Evolutionary conservation across 345 rosid species (phyloP).

Genomic region (Eucalyptus curtisii): DNA sequence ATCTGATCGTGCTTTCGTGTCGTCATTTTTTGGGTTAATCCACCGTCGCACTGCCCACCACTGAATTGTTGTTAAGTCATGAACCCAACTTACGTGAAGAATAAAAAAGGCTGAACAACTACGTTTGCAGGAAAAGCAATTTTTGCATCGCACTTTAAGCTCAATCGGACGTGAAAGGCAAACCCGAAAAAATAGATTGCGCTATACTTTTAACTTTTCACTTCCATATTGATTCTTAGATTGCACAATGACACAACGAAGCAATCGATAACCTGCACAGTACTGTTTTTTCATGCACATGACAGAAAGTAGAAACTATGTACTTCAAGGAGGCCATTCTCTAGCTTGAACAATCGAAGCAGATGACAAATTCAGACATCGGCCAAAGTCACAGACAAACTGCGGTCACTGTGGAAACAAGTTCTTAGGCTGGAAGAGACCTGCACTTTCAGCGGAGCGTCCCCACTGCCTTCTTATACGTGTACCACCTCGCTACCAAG

Average conservation of each 20-base stretch:
- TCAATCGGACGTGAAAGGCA: too few species aligned
- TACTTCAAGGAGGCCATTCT: not conserved
- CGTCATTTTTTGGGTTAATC: not conserved
- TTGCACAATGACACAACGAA: not conserved
- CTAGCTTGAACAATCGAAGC: not conserved
- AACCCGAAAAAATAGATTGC: too few species aligned
- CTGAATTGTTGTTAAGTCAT: not conserved
- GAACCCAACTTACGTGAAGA: not conserved
- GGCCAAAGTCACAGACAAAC: not conserved
- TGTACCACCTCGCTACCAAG: conserved; percentile 21
- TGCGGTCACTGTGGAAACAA: not conserved
- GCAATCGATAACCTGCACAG: not conserved
- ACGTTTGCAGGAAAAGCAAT: not conserved
- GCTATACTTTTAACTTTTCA: too few species aligned
- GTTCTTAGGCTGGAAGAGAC: not conserved
- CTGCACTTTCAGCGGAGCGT: not conserved
- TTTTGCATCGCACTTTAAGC: not conserved
- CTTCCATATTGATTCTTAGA: too few species aligned
- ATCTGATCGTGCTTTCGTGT: not conserved
- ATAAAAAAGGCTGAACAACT: not conserved
- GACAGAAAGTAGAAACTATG: not conserved
- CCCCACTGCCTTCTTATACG: conserved; percentile 16
- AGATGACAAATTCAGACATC: not conserved
- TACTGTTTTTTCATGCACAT: not conserved
- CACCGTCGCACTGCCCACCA: not conserved